Percentiles rank a stretch among this genome's conserved stretches.
Evolutionary conservation across 805 yeast species (phyloP).

Genomic region (Lipomyces starkeyi): DNA sequence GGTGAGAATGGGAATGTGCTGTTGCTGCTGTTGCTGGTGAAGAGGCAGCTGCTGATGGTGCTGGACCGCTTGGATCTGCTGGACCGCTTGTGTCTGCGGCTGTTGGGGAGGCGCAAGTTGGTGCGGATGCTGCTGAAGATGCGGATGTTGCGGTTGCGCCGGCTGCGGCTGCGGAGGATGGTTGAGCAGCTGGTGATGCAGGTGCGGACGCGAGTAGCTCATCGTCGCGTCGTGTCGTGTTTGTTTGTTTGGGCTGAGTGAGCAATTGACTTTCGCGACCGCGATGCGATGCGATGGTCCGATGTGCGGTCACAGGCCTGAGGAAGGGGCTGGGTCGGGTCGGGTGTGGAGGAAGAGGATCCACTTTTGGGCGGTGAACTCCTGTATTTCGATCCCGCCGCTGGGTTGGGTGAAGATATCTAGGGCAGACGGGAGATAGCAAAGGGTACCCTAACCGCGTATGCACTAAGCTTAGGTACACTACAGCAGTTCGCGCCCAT

Average conservation of each 20-base stretch:
- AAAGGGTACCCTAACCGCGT: too few relatives aligned
- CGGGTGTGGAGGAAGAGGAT: constrained; percentile 1
- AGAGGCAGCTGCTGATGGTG: constrained; percentile 20
- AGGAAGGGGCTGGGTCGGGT: not conserved
- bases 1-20: constrained; percentile 8
- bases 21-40: constrained; percentile 26
- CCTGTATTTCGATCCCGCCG: not conserved
- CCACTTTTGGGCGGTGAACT: not conserved
- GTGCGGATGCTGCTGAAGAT: constrained; percentile 15
- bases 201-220: constrained; percentile 32
- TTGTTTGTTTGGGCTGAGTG: not conserved
- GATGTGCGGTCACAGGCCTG: not conserved
- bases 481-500: too few relatives aligned
- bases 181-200: constrained; percentile 33
- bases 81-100: constrained; percentile 8
- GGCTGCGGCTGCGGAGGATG: constrained; percentile 17
- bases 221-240: constrained; percentile 17
- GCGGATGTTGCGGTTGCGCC: constrained; percentile 16
- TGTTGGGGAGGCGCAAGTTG: constrained; percentile 15
- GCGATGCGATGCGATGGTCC: constrained; percentile 1
- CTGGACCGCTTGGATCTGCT: constrained; percentile 18
- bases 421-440: not conserved
- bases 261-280: constrained; percentile 3
- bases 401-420: not conserved
- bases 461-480: too few relatives aligned